These are phyloP conservation scores for Atalantia buxifolia DNA, from an alignment of 345 rosid genomes.

Conservation along the genomic window DNA sequence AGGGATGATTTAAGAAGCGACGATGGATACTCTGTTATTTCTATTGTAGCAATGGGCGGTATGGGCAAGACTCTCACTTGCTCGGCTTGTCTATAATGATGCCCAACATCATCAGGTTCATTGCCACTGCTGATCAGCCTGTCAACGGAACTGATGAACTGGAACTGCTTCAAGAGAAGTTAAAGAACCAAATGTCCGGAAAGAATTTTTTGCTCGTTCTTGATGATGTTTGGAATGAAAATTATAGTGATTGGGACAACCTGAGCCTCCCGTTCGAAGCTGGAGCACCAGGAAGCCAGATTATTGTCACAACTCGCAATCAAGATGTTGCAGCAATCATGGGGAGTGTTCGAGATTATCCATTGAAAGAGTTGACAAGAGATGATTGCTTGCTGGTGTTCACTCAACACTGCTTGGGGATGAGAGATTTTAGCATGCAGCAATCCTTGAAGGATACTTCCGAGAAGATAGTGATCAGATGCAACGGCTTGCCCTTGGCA, in stretches of 20 bases:
- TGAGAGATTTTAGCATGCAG: background rate
- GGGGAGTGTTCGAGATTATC: conserved; percentile 16
- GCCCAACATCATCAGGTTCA: background rate
- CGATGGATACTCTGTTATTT: conserved; percentile 8
- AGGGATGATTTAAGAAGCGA: background rate
- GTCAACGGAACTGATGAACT: background rate
- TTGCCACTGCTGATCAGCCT: background rate
- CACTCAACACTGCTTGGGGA: conserved; percentile 15
- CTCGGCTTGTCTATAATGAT: conserved; percentile 26
- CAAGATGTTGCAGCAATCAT: conserved; percentile 22
- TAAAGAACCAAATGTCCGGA: conserved; percentile 15
- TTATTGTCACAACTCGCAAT: conserved; percentile 44
- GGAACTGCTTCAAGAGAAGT: conserved; percentile 10
- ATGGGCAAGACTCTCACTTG: conserved; percentile 32
- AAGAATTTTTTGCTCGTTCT: conserved; percentile 38
- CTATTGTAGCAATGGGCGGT: conserved; percentile 17
- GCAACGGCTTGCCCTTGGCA: conserved; percentile 37
- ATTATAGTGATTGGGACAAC: conserved; percentile 22
- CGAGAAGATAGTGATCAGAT: conserved; percentile 21
- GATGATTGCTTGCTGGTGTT: conserved; percentile 36
- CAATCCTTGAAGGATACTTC: conserved; percentile 31
- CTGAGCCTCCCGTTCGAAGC: conserved; percentile 24
- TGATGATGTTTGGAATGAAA: conserved; percentile 48
- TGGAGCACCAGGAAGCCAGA: conserved; percentile 35
- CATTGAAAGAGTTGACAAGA: conserved; percentile 18